Evolutionary conservation across 2,329 filamentous ascomycete genomes (phyloP).

Genomic region (Neophaeococcomyces mojaviensis): DNA sequence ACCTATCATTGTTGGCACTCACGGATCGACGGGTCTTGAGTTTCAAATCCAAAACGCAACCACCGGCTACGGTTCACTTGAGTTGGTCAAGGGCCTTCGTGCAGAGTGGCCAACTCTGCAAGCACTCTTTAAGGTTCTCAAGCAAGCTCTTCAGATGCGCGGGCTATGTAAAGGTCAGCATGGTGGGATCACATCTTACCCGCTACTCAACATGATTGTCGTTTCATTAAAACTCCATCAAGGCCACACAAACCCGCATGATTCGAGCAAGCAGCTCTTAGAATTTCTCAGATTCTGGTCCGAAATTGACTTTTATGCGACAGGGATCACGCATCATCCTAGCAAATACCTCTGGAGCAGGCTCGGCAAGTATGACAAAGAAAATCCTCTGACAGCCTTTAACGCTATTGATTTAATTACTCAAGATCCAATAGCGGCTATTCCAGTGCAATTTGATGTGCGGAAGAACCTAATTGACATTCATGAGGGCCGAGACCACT

Average conservation of each 20-base stretch:
- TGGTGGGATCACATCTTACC: conserved; percentile 48
- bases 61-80: conserved; percentile 33
- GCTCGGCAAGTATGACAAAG: not conserved
- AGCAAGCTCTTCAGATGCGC: conserved; percentile 44
- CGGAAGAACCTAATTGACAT: conserved; percentile 5
- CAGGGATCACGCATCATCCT: conserved; percentile 45
- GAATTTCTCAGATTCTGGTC: conserved; percentile 45
- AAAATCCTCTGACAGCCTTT: not conserved
- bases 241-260: conserved; percentile 24
- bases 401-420: conserved; percentile 8
- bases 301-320: conserved; percentile 37
- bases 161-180: conserved; percentile 41
- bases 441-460: conserved; percentile 9
- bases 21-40: conserved; percentile 42
- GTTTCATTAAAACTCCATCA: conserved; percentile 44
- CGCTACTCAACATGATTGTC: conserved; percentile 50
- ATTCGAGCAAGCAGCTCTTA: conserved; percentile 38
- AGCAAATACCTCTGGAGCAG: conserved; percentile 32
- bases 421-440: conserved; percentile 8
- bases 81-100: conserved; percentile 41
- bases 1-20: conserved; percentile 31
- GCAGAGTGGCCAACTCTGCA: conserved; percentile 43
- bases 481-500: not conserved
- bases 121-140: conserved; percentile 43
- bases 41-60: conserved; percentile 46